Evolutionary conservation across 768 basidiomycete species (phyloP).

Genomic region (Pulveroboletus sp.): DNA sequence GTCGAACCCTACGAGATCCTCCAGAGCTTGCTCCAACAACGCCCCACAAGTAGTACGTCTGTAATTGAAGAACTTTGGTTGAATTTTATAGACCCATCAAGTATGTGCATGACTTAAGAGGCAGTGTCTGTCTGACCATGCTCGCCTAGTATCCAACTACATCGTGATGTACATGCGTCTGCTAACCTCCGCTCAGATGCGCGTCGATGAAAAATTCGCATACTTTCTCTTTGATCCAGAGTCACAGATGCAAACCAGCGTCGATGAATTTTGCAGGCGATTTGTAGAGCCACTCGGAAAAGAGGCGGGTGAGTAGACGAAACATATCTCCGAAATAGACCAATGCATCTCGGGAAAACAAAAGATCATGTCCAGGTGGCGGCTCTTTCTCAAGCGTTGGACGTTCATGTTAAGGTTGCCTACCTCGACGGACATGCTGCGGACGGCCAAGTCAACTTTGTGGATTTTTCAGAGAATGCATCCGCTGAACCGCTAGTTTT

Average conservation of each 20-base stretch:
- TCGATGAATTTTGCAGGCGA: slow-evolving; percentile 68
- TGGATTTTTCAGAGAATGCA: slow-evolving; percentile 54
- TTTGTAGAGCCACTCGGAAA: slow-evolving; percentile 77
- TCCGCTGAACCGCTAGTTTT: slow-evolving; percentile 57
- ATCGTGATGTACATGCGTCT: slow-evolving; percentile 81
- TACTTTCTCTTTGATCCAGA: slow-evolving; percentile 81
- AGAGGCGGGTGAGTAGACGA: slow-evolving; percentile 60
- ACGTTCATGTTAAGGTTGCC: slow-evolving; percentile 68
- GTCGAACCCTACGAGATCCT: slow-evolving; percentile 77
- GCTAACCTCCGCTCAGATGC: slow-evolving; percentile 81
- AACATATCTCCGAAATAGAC: not conserved
- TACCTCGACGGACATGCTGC: slow-evolving; percentile 70
- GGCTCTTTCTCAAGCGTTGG: slow-evolving; percentile 67
- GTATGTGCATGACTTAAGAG: slow-evolving; percentile 30
- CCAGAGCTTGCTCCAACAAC: slow-evolving; percentile 42
- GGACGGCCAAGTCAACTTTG: slow-evolving; percentile 59
- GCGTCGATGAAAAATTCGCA: slow-evolving; percentile 51
- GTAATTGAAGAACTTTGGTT: slow-evolving; percentile 36
- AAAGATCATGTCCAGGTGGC: slow-evolving; percentile 81
- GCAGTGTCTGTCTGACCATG: not conserved
- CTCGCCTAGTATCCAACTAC: slow-evolving; percentile 55
- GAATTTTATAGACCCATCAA: slow-evolving; percentile 50
- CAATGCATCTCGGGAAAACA: not conserved
- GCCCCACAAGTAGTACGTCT: slow-evolving; percentile 33
- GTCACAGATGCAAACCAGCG: slow-evolving; percentile 51